Evolutionary conservation across 2,329 filamentous ascomycete species (phyloP).

Genomic region (Amauroascus verrucosus): DNA sequence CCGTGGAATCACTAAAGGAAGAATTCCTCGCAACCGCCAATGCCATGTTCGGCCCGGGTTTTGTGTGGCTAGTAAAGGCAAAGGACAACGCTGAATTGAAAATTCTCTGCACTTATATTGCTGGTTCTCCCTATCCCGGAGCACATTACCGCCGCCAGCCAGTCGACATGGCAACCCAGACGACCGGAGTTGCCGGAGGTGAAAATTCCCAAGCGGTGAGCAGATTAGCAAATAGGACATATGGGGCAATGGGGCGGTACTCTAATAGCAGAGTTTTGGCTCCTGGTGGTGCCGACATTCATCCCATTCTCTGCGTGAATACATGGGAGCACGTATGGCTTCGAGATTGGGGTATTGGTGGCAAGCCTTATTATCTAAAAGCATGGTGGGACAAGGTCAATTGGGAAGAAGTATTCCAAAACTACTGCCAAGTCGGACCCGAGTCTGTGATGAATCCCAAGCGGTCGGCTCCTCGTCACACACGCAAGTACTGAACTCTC

Average conservation of each 20-base stretch:
- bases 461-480: neutral
- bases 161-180: conserved; percentile 38
- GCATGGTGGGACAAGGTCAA: conserved; percentile 83
- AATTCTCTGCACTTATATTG: conserved; percentile 80
- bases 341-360: conserved; percentile 64
- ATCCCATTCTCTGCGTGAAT: conserved; percentile 79
- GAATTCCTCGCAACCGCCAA: conserved; percentile 72
- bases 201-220: conserved; percentile 15
- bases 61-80: conserved; percentile 80
- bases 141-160: conserved; percentile 68
- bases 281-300: conserved; percentile 43
- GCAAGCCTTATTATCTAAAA: conserved; percentile 66
- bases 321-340: conserved; percentile 96
- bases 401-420: conserved; percentile 61
- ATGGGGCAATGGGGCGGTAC: conserved; percentile 20
- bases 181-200: conserved; percentile 19
- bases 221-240: conserved; percentile 14
- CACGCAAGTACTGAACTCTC: neutral
- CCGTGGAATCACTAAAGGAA: conserved; percentile 66
- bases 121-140: conserved; percentile 74
- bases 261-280: conserved; percentile 26
- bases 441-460: conserved; percentile 1
- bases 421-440: conserved; percentile 22
- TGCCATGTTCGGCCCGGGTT: conserved; percentile 93
- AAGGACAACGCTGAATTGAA: conserved; percentile 43